These are phyloP conservation scores for Stagonosporopsis tanaceti DNA, from an alignment of 2,329 filamentous ascomycete species.

Conservation along the genomic window DNA sequence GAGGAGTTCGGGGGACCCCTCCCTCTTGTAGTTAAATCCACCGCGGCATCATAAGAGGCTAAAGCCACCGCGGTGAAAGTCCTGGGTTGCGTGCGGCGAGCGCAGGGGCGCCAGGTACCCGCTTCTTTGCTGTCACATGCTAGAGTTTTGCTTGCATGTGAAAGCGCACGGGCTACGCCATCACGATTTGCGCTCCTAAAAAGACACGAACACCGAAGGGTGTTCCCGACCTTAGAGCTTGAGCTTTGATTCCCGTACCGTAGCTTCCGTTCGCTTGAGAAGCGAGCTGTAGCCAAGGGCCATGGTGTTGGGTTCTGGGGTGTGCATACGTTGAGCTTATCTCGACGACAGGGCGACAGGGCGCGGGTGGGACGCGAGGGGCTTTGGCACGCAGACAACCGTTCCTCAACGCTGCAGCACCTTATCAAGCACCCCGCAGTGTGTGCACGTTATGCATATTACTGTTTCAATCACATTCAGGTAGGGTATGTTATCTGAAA, in stretches of 20 bases:
- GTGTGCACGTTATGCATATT: neutral
- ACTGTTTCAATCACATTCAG: neutral
- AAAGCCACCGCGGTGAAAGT: slow-evolving; percentile 21
- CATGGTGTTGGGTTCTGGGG: slow-evolving; percentile 20
- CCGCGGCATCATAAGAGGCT: slow-evolving; percentile 16
- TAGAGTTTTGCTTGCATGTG: slow-evolving; percentile 18
- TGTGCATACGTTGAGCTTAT: slow-evolving; percentile 25
- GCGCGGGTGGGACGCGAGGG: slow-evolving; percentile 10
- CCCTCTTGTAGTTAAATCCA: slow-evolving; percentile 21
- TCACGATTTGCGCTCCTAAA: slow-evolving; percentile 18
- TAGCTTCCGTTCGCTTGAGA: slow-evolving; percentile 23
- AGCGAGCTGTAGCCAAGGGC: slow-evolving; percentile 22
- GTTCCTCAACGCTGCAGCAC: neutral
- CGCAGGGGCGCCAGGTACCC: slow-evolving; percentile 16
- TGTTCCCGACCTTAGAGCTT: slow-evolving; percentile 20
- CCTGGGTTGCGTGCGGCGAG: neutral
- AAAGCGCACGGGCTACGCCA: slow-evolving; percentile 20
- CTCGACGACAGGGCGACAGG: slow-evolving; percentile 11
- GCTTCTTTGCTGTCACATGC: slow-evolving; percentile 19
- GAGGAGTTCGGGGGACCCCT: slow-evolving; percentile 10
- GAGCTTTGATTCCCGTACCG: slow-evolving; percentile 23
- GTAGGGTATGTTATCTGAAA: neutral
- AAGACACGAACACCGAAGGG: slow-evolving; percentile 15
- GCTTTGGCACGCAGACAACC: slow-evolving; percentile 8
- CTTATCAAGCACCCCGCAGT: neutral